Percentiles rank a stretch among this genome's conserved stretches.
Conservation (phyloP, 108 stramenopile species). For the Aureococcus anophagefferens region DNA sequence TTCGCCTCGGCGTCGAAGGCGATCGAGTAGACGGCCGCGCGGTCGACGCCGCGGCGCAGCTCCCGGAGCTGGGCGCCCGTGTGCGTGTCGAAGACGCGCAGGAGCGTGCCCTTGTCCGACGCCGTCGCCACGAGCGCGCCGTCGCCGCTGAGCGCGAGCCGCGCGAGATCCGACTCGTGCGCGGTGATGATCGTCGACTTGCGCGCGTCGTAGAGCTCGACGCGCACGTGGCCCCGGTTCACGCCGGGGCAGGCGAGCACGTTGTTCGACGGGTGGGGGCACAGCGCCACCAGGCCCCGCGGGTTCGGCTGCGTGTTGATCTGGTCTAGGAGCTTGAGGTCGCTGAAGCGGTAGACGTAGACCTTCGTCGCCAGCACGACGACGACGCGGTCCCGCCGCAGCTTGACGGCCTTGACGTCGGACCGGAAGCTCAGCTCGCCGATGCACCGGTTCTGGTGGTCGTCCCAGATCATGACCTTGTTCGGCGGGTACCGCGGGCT, state of each 20-base stretch:
- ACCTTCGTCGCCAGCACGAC: slow-evolving; percentile 83
- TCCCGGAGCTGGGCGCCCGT: slow-evolving; percentile 62
- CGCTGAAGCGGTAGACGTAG: slow-evolving; percentile 85
- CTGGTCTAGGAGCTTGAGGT: slow-evolving; percentile 78
- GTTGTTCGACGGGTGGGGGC: slow-evolving; percentile 66
- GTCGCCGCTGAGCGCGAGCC: slow-evolving; percentile 67
- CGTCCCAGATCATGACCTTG: slow-evolving; percentile 97
- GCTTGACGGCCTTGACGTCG: slow-evolving; percentile 72
- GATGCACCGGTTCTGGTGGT: slow-evolving; percentile 81
- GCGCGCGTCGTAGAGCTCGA: slow-evolving; percentile 84
- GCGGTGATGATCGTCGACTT: slow-evolving; percentile 82
- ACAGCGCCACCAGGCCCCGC: slow-evolving; percentile 72
- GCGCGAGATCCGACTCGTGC: slow-evolving; percentile 79
- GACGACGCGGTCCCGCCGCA: slow-evolving; percentile 89
- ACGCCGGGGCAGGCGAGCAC: slow-evolving; percentile 89
- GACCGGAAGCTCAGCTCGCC: slow-evolving; percentile 76
- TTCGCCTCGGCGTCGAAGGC: slow-evolving; percentile 67
- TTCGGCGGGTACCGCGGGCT: slow-evolving; percentile 84
- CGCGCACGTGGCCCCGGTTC: slow-evolving; percentile 75
- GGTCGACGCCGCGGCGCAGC: slow-evolving; percentile 85
- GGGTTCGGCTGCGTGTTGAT: slow-evolving; percentile 85
- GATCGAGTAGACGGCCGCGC: slow-evolving; percentile 76
- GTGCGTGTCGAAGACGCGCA: slow-evolving; percentile 62
- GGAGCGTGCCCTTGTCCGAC: slow-evolving; percentile 80
- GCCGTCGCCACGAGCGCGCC: slow-evolving; percentile 83